Percentiles rank a stretch among this genome's conserved stretches.
Conservation (phyloP, 495 filamentous ascomycete species). For the Saxispiralis lemnorum region DNA sequence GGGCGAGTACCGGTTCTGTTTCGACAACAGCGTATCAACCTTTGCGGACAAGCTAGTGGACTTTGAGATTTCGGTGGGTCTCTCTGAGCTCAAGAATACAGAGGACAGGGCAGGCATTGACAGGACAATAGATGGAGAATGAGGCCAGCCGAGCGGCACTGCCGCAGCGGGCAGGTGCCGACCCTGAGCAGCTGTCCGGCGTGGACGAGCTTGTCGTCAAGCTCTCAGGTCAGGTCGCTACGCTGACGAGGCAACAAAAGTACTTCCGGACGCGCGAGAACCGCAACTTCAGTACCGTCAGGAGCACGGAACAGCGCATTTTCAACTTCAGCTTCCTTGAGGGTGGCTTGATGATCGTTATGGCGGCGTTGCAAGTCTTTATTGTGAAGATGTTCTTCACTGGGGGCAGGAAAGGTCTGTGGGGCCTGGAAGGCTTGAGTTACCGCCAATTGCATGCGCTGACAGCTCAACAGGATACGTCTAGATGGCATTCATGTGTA, state of each 20-base stretch:
- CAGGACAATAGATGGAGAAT: slow-evolving; percentile 64
- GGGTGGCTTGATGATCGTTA: slow-evolving; percentile 75
- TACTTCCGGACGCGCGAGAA: slow-evolving; percentile 99
- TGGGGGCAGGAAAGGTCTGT: slow-evolving; percentile 52
- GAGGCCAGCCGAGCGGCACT: slow-evolving; percentile 58
- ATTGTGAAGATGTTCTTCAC: slow-evolving; percentile 98
- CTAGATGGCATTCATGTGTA: too few species aligned
- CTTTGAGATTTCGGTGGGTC: slow-evolving; percentile 85
- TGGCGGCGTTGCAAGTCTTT: slow-evolving; percentile 95
- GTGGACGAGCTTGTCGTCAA: slow-evolving; percentile 95
- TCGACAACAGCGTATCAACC: slow-evolving; percentile 95
- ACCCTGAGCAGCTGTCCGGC: slow-evolving; percentile 75
- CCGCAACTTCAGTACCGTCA: slow-evolving; percentile 93
- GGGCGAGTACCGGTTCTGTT: slow-evolving; percentile 96
- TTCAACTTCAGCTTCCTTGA: slow-evolving; percentile 96
- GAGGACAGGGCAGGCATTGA: neutral
- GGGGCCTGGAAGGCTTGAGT: too few species aligned
- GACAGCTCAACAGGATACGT: too few species aligned
- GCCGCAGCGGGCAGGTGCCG: slow-evolving; percentile 77
- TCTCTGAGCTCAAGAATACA: neutral
- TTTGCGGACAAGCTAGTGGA: slow-evolving; percentile 97
- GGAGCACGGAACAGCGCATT: slow-evolving; percentile 85
- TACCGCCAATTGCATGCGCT: too few species aligned
- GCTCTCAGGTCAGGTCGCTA: slow-evolving; percentile 83
- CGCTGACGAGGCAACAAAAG: slow-evolving; percentile 92